Conservation (phyloP, 1,139 yeast genomes). For the Pneumocystis wakefieldiae region DNA sequence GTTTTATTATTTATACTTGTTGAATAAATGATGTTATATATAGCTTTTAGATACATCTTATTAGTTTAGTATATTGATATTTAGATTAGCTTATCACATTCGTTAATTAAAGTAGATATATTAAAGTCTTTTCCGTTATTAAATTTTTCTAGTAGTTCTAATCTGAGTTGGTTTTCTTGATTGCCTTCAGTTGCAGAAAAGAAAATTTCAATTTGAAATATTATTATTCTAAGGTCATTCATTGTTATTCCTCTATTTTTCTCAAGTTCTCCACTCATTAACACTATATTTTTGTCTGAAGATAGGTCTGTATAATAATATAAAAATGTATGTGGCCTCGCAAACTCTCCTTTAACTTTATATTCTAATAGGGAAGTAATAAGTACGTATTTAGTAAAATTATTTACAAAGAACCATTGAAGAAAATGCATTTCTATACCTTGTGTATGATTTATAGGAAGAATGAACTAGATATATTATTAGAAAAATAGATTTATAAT, state of each 20-base stretch:
- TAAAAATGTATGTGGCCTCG: slow-evolving; percentile 87
- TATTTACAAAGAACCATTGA: slow-evolving; percentile 88
- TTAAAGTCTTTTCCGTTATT: not conserved
- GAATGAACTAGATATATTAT: slow-evolving; percentile 20
- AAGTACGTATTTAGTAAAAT: slow-evolving; percentile 74
- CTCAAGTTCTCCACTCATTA: slow-evolving; percentile 83
- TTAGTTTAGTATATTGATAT: not conserved
- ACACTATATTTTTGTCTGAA: slow-evolving; percentile 45
- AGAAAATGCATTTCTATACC: slow-evolving; percentile 76
- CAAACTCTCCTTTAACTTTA: slow-evolving; percentile 78
- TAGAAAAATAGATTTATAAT: not conserved
- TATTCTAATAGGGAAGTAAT: slow-evolving; percentile 85
- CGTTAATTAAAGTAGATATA: not conserved
- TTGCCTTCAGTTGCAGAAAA: not conserved
- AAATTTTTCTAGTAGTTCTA: not conserved
- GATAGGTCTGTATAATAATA: slow-evolving; percentile 72
- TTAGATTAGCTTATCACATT: not conserved
- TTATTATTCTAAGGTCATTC: not conserved
- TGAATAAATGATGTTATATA: not conserved
- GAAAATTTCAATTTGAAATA: not conserved
- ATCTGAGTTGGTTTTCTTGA: not conserved
- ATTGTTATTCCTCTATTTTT: slow-evolving; percentile 31
- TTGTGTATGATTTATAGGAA: slow-evolving; percentile 31
- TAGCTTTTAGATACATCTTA: not conserved
- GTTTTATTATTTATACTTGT: not conserved